Evolutionary conservation across 495 filamentous ascomycete genomes (phyloP).

Genomic region (Podospora fimiseda): DNA sequence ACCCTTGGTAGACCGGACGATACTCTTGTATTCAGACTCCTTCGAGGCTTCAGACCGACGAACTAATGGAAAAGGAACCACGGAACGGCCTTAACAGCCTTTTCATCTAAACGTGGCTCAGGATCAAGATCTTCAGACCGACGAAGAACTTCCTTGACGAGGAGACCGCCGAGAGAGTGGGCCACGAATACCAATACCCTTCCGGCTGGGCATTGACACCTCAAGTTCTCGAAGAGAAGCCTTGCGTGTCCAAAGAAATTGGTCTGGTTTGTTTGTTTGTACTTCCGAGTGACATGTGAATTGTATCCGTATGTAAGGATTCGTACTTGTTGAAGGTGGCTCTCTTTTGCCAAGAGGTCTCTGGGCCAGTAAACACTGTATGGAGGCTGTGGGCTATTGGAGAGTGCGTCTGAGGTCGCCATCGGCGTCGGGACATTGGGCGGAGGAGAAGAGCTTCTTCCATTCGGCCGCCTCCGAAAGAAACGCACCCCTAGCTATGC

Average conservation of each 20-base stretch:
- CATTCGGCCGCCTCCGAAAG: no score
- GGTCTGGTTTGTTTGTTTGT: not conserved
- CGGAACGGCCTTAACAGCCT: no score
- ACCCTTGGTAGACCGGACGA: not conserved
- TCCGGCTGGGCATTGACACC: not conserved
- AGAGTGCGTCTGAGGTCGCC: no score
- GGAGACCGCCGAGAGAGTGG: conserved; percentile 1
- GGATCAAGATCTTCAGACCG: conserved; percentile 2
- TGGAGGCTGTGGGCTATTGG: no score
- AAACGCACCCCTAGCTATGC: no score
- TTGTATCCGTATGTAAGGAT: not conserved
- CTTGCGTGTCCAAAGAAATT: conserved; percentile 2
- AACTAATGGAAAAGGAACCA: no score
- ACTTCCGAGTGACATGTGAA: not conserved
- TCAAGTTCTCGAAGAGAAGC: not conserved
- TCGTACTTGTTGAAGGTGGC: not conserved
- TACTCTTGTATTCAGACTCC: not conserved
- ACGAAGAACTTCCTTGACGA: conserved; percentile 2
- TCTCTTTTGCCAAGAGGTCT: not conserved
- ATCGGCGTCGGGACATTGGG: no score
- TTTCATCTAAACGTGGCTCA: no score
- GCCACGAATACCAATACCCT: not conserved
- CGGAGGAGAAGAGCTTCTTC: no score
- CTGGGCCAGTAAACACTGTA: not conserved
- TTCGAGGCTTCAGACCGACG: not conserved